Evolutionary conservation across 208 protist species (phyloP).

Genomic region (Herpetomonas muscarum): DNA sequence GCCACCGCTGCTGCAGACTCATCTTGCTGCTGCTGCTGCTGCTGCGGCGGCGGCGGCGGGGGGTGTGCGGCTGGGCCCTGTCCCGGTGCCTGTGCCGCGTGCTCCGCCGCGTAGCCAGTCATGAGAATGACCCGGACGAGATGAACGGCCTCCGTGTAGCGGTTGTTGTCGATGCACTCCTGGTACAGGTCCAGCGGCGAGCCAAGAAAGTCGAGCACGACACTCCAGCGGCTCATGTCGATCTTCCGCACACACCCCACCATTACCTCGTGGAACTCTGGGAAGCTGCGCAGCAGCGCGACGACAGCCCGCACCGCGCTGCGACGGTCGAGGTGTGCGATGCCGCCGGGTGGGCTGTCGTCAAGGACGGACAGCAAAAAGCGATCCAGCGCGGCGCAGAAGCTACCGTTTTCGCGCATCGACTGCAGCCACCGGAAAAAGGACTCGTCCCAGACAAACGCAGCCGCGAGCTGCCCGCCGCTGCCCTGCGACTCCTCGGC

Average conservation of each 20-base stretch:
- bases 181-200: constrained; percentile 52
- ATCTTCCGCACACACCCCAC: constrained; percentile 75
- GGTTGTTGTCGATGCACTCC: constrained; percentile 59
- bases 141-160: constrained; percentile 59
- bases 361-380: constrained; percentile 63
- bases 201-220: constrained; percentile 67
- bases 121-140: constrained; percentile 70
- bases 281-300: constrained; percentile 56
- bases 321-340: constrained; percentile 27
- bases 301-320: constrained; percentile 42
- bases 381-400: constrained; percentile 52
- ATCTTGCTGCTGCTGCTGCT: constrained; percentile 1
- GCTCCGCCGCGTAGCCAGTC: constrained; percentile 18
- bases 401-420: constrained; percentile 50
- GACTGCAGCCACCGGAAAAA: constrained; percentile 69
- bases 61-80: background rate
- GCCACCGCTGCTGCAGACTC: background rate
- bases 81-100: background rate
- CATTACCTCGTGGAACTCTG: constrained; percentile 64
- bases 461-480: background rate
- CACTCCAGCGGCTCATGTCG: constrained; percentile 48
- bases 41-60: too few species aligned
- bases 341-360: constrained; percentile 34
- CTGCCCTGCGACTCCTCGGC: too few species aligned
- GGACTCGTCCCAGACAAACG: constrained; percentile 38